Evolutionary conservation across 495 filamentous ascomycete species (phyloP), one percentile per base, ranked within the genome.

Genomic region (Penicillium robsamsonii): DNA sequence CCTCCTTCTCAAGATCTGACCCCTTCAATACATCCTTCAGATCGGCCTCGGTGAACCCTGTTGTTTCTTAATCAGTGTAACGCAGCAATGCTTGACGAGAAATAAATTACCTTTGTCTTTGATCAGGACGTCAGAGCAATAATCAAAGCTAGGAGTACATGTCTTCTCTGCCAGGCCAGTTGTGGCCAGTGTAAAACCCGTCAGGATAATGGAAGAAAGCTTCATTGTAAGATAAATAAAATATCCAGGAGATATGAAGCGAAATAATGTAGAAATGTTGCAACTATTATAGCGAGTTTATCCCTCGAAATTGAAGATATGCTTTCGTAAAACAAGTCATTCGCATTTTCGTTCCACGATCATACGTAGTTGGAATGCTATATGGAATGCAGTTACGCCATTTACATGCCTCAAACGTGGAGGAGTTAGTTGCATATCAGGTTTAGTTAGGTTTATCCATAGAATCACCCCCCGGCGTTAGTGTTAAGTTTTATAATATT

Each of bases 61-160:
- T 3, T 71, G 30, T 10, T 37, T 18, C 9, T 38, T 13, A 12
- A 9, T 59, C 53, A 60, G 52, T 3, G 0, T 13, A 10, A 2
- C 8, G 38, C 17, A 49, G 33, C 12, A 33, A 20, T 12, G 30
- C 17, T 5, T n/a, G 42, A 10, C n/a, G 2, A 17, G 2, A 5
- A 9, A n/a, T 11, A 2, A 31, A n/a, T 43, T 50, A 75, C 73
- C 73, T 37, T 75, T 73, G 3, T 62, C 62, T 13, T 65, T 62
- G 33, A 71, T 63, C 17, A 75, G 57, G 29, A 64, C 55, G 35
- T 64, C 60, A 6, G 70, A 66, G 57, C 73, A 75, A 55, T 74
- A 75, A 45, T 75, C 73, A 50, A 75, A 75, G 55, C 73, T 75
- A 11, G 73, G 73, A 0, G 68, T 72, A 54, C 73, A 75, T 10